Percentiles rank a stretch among this genome's conserved stretches.
Conservation (phyloP, 2,329 filamentous ascomycete species). For the Trichoderma polysporum region DNA sequence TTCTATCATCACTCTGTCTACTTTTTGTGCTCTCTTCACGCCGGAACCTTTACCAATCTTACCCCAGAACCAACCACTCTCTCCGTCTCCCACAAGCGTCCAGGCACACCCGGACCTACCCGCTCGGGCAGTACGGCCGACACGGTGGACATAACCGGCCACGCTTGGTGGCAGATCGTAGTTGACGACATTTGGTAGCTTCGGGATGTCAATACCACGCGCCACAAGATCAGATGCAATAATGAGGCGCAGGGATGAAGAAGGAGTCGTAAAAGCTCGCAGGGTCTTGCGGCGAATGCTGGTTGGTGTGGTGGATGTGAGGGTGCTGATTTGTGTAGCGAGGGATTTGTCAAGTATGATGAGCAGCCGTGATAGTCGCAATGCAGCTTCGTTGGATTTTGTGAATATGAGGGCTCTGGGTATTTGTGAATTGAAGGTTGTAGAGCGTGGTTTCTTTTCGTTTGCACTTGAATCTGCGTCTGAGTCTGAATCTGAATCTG, state of each 20-base stretch:
- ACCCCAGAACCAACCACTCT: constrained; percentile 90
- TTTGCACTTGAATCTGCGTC: constrained; percentile 3
- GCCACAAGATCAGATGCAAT: constrained; percentile 93
- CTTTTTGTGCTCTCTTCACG: constrained; percentile 44
- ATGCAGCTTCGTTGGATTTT: constrained; percentile 82
- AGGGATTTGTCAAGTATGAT: constrained; percentile 62
- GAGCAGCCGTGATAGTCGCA: constrained; percentile 82
- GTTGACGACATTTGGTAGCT: constrained; percentile 83
- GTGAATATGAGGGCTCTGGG: constrained; percentile 76
- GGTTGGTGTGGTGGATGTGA: constrained; percentile 77
- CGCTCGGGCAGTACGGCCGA: constrained; percentile 85
- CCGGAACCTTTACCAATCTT: constrained; percentile 66
- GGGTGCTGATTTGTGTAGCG: constrained; percentile 60
- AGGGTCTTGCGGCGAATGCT: constrained; percentile 67
- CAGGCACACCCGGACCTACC: constrained; percentile 75
- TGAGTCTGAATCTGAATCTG: constrained; percentile 37
- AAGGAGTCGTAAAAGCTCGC: constrained; percentile 64
- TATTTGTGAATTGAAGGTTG: constrained; percentile 24
- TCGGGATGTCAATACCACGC: constrained; percentile 79
- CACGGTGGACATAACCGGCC: constrained; percentile 84
- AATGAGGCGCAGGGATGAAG: constrained; percentile 68
- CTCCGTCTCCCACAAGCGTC: constrained; percentile 79
- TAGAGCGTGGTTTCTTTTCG: not conserved
- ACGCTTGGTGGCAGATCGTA: constrained; percentile 85
- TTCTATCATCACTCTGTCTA: constrained; percentile 49